phyloP scores from a whole-genome alignment of 495 filamentous ascomycete species.

The Xylaria venustula region DNA sequence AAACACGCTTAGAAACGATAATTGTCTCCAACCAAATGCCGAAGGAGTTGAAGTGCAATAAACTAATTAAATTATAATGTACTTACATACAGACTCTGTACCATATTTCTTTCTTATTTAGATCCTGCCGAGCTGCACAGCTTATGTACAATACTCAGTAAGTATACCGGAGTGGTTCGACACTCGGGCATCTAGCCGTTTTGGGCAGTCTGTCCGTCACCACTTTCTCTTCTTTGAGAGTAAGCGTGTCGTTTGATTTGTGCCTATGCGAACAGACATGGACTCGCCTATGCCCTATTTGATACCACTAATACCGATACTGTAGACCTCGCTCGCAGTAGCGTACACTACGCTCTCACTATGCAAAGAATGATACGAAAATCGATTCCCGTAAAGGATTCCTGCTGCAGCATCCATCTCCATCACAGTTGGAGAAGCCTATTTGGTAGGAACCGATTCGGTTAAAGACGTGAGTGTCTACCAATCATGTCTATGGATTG shows the following conservation, averaged over 20 bases:
- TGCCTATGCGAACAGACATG: background rate
- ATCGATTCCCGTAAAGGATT: background rate
- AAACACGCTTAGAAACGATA: too few relatives aligned
- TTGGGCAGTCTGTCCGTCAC: slow-evolving; percentile 3
- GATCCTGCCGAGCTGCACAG: too few relatives aligned
- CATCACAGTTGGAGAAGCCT: background rate
- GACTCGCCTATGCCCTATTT: background rate
- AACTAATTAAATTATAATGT: too few relatives aligned
- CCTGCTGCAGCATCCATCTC: slow-evolving; percentile 1
- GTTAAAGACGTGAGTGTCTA: background rate
- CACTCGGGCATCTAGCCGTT: background rate
- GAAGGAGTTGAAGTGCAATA: too few relatives aligned
- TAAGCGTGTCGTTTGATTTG: slow-evolving; percentile 4
- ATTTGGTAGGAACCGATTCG: too few relatives aligned
- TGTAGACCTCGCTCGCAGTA: background rate
- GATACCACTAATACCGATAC: too few relatives aligned
- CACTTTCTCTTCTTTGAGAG: background rate
- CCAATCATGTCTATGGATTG: background rate
- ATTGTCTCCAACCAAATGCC: background rate
- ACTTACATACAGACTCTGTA: too few relatives aligned
- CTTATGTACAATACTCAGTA: too few relatives aligned
- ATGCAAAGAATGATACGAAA: background rate
- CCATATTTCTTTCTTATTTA: background rate
- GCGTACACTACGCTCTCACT: background rate
- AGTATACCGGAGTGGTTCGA: background rate